Percentiles rank a stretch among this genome's conserved stretches.
These are phyloP conservation scores for Astrothelium macrocarpum DNA, from an alignment of 495 filamentous ascomycete species.

Conservation along the genomic window DNA sequence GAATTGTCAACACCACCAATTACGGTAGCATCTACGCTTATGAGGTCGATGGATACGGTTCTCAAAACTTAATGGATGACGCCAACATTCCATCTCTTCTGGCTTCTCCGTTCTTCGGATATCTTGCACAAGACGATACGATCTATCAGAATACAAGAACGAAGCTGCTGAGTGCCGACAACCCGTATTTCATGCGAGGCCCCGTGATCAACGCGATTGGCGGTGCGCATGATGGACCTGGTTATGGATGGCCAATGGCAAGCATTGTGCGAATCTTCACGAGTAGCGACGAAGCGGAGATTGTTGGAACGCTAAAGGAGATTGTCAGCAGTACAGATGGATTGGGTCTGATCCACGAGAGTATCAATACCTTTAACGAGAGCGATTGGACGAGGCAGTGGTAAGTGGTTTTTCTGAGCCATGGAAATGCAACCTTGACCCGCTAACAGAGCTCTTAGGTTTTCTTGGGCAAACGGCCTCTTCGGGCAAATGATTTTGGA, in stretches of 20 bases:
- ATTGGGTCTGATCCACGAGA: slow-evolving; percentile 54
- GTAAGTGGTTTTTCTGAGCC: slow-evolving; percentile 25
- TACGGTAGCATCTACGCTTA: slow-evolving; percentile 49
- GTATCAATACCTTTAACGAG: slow-evolving; percentile 43
- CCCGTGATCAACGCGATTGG: slow-evolving; percentile 45
- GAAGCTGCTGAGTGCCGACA: slow-evolving; percentile 39
- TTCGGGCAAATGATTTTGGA: slow-evolving; percentile 59
- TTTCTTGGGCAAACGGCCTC: slow-evolving; percentile 60
- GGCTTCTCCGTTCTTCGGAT: slow-evolving; percentile 44
- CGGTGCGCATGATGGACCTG: slow-evolving; percentile 48
- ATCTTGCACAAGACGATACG: slow-evolving; percentile 33
- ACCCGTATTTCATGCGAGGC: slow-evolving; percentile 51
- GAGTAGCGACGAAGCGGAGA: slow-evolving; percentile 44
- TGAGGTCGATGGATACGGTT: slow-evolving; percentile 52
- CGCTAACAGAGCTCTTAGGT: slow-evolving; percentile 34
- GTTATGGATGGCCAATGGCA: slow-evolving; percentile 50
- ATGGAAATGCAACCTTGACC: background rate
- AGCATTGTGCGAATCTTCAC: slow-evolving; percentile 49
- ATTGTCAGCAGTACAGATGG: slow-evolving; percentile 45
- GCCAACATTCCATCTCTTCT: slow-evolving; percentile 52
- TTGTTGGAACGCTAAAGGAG: slow-evolving; percentile 36
- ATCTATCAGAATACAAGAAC: slow-evolving; percentile 44
- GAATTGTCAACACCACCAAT: slow-evolving; percentile 36
- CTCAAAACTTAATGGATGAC: slow-evolving; percentile 49
- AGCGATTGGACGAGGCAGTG: slow-evolving; percentile 51